Evolutionary conservation across 192 early-diverging fungal genomes (phyloP), one percentile per base, ranked within the genome.

Genomic region (Coemansia sp.): DNA sequence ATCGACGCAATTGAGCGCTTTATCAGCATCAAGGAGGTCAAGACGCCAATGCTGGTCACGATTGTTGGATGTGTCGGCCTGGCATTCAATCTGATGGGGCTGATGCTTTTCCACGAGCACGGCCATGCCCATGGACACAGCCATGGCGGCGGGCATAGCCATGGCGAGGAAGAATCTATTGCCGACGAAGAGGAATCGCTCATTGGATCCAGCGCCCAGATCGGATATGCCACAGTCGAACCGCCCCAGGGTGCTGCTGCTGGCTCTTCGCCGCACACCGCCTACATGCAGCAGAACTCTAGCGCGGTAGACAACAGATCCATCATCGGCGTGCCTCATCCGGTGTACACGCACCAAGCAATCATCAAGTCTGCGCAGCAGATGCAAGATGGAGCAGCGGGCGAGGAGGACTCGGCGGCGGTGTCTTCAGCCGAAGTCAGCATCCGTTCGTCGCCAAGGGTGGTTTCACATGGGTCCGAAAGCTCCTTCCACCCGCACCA

Each of bases 1-100:
- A 83, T 97, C 32, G 90, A 95, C 41, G 90, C 91, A 7, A 86
- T 95, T 25, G 84, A 97, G 71, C 85, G 95, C 9, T 93, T 93
- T 71, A 79, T 91, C 56, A 69, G 76, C 4, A 87, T 88, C 13
- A 78, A 88, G 63, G 88, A 83, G 42, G 86, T 97, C 29, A 82
- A 83, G 11, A 83, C 87, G 54, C 93, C 94, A 10, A 71, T 83
- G 35, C 66, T 90, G 62, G 91, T 97, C 6, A 76, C 94, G 49
- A 84, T 88, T 34, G 90, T 92, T 13, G 95, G 93, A 7, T 67
- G 85, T 49, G 86, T 88, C 46, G 95, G 95, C 7, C 81, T 97
- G 23, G 56, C 65, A 6, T 82, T 89, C 52, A 97, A 97, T 76
- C 61, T 94, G 29, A 43, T 95, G 45, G 94, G 94, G 1, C 74